phyloP scores from a whole-genome alignment of 1,284 basidiomycete species.

The Sporisorium exsertum region DNA sequence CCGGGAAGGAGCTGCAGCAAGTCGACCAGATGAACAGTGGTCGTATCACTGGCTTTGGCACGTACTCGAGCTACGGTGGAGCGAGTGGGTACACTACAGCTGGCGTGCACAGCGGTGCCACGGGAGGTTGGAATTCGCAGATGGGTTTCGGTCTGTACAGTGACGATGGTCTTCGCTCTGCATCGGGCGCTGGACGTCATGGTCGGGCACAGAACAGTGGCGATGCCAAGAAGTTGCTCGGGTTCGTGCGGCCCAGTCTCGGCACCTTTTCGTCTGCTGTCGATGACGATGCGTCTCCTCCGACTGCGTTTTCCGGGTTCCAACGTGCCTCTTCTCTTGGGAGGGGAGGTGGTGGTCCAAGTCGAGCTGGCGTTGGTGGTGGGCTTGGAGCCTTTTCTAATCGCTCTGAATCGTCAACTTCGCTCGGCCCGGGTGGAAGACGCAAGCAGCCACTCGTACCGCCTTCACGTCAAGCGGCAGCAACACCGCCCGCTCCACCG shows the following conservation, averaged over 20 bases:
- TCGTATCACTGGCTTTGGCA: constrained; percentile 34
- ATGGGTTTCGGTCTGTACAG: constrained; percentile 39
- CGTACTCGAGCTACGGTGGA: constrained; percentile 40
- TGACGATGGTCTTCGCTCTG: constrained; percentile 16
- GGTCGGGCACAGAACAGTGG: background rate
- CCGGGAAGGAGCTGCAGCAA: constrained; percentile 27
- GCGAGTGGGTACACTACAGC: constrained; percentile 26
- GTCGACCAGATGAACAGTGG: constrained; percentile 42
- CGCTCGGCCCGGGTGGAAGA: background rate
- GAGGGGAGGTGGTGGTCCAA: background rate
- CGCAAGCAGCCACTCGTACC: constrained; percentile 34
- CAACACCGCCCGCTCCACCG: constrained; percentile 16
- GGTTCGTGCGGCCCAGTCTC: constrained; percentile 18
- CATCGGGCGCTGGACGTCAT: background rate
- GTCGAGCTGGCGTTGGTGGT: constrained; percentile 1
- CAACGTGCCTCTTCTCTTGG: constrained; percentile 40
- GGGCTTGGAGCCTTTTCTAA: constrained; percentile 12
- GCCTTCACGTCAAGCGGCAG: constrained; percentile 29
- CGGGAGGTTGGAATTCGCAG: constrained; percentile 42
- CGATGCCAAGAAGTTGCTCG: constrained; percentile 15
- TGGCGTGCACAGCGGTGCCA: constrained; percentile 43
- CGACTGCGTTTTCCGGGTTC: constrained; percentile 23
- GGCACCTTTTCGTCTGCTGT: constrained; percentile 40
- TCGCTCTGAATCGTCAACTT: background rate
- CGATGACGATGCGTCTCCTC: constrained; percentile 29